Base-by-base conservation (phyloP, 2,329 filamentous ascomycete genomes). In the Trichoderma gracile region DNA sequence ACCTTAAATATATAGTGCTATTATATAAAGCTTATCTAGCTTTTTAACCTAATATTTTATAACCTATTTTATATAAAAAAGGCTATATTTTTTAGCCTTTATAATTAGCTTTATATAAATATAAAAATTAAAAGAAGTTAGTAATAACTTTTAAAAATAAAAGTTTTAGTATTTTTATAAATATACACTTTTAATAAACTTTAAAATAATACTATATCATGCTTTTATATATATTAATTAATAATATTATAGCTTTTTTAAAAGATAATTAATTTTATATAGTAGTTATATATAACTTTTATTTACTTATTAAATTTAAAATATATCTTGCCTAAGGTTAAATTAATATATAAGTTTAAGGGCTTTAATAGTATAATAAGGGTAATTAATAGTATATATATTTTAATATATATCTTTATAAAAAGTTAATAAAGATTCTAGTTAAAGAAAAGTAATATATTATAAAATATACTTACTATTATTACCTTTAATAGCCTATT, bases 41-140 rank as follows among this genome's bases (percentile, higher is more conserved):
- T 38, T 19, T 19, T 54, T 19, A 21, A 54, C 3, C 2, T 54
- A 54, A 38, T 54, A 38, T 38, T 38, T 54, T 19, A 15, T 54
- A 54, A 38, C 21, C 23, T 54, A 33, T 54, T 42, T 54, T 54
- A 54, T 38, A 38, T 38, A 54, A 40, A 17, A 54, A 54, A 54
- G 14, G 50, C 17, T 33, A 38, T 54, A 54, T 54, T 42, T 42
- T 54, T 54, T 54, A 54, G 38, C n/a, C 17, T 54, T 38, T 38
- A 54, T 38, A 25, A 54, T 19, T 54, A 54, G 23, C 23, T 54
- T 17, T 38, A 38, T 3, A 54, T 54, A 17, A 54, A 54, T 54
- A 54, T 54, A 38, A 54, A 54, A 9, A 8, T 54, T 19, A 38
- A 38, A 1, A 21, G 15, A 3, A 54, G n/a, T 19, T 17, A 54